These are phyloP conservation scores for Escallonia rubra DNA, from an alignment of 129 eudicot genomes.

Conservation along the genomic window DNA sequence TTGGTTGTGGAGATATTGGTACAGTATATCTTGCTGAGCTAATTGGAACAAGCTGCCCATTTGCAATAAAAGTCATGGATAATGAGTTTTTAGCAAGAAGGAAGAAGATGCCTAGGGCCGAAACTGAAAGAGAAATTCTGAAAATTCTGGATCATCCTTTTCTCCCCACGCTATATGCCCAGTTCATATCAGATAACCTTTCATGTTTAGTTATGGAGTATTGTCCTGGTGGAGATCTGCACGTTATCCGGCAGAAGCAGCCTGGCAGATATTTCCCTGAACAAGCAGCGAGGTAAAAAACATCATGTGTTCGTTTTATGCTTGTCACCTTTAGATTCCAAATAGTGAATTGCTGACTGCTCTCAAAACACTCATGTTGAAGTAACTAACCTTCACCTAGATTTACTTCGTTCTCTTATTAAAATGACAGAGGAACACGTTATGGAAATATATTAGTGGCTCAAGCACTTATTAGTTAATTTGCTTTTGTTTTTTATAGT, in stretches of 20 bases:
- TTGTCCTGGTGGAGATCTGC: conserved; percentile 98
- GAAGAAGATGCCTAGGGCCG: conserved; percentile 86
- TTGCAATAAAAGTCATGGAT: conserved; percentile 97
- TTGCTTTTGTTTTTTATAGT: no score
- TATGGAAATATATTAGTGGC: no score
- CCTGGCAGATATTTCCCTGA: conserved; percentile 88
- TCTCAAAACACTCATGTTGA: no score
- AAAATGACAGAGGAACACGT: no score
- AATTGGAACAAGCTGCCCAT: conserved; percentile 63
- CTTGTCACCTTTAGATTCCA: background rate
- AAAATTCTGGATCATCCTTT: conserved; percentile 95
- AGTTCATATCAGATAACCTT: conserved; percentile 81
- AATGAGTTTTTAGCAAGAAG: conserved; percentile 83
- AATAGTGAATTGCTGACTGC: no score
- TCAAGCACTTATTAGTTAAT: no score
- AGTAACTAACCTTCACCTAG: no score
- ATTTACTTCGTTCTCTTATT: no score
- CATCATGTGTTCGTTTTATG: background rate
- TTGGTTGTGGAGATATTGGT: conserved; percentile 96
- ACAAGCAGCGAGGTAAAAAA: conserved; percentile 85
- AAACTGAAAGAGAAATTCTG: conserved; percentile 90
- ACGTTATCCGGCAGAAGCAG: conserved; percentile 95
- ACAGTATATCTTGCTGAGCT: conserved; percentile 93
- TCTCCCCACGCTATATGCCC: conserved; percentile 90
- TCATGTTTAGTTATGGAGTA: conserved; percentile 98